Evolutionary conservation across 257 asterid species (phyloP), one percentile per base, ranked within the genome.

Genomic region (Eucommia ulmoides): DNA sequence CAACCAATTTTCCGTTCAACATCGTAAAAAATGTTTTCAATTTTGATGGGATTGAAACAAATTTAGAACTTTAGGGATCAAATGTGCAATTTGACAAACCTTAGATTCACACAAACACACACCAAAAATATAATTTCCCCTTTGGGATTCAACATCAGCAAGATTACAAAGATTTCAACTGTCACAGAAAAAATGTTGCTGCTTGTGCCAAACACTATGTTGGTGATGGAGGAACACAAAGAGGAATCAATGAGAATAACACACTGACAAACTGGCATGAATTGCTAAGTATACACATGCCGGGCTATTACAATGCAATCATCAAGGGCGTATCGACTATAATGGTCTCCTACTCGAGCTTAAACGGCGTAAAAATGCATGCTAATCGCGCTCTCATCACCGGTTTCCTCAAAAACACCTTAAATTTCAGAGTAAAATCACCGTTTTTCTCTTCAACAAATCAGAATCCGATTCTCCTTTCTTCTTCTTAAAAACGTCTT

Each of bases 321-420:
- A 65, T 64, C 54, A 70, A 80, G 45, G 92, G 94, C 10, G 91
- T 83, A 1, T 77, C 79, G 0, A 70, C 82, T 0, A 50, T 83
- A 52, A 83, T 83, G 88, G 12, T 80, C 63, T 83, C 94, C 23
- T 83, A 83, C 61, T 77, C 94, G 4, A 83, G 94, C 58, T 72
- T 75, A 82, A 83, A 83, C 3, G 94, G 94, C 0, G 15, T 54
- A 14, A 83, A 83, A 61, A 83, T 83, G 94, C 89, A 79, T 47
- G 60, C 82, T 23, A 77, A 83, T 47, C 76, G 63, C 15, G 66
- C 74, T 3, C 82, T 83, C 25, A 66, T 83, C 69, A 77, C 94
- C 1, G 82, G 67, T 0, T 75, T 65, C 54, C 94, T 83, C 41
- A 83, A 83, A 58, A 66, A 73, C 35, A 80, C 17, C 9, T 57